These are phyloP conservation scores for Sporodiniella umbellata DNA, from an alignment of 371 early-diverging fungal species.

Conservation along the genomic window DNA sequence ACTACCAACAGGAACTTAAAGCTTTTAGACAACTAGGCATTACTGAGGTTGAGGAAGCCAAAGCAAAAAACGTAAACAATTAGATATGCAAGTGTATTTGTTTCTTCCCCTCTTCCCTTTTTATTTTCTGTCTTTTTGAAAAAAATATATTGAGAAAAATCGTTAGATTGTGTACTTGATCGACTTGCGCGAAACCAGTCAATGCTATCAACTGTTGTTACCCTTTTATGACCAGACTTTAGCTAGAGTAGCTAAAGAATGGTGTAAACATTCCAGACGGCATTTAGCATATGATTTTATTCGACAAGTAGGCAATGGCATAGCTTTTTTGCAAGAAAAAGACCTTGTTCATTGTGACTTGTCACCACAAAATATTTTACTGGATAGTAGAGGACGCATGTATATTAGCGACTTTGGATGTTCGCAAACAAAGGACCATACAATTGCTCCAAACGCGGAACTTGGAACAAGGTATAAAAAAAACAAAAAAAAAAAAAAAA, in stretches of 20 bases:
- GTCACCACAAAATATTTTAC: slow-evolving; percentile 70
- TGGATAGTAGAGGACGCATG: slow-evolving; percentile 47
- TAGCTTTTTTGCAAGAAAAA: slow-evolving; percentile 54
- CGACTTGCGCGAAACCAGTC: slow-evolving; percentile 10
- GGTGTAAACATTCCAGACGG: neutral
- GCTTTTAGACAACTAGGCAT: slow-evolving; percentile 25
- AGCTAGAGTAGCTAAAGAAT: neutral
- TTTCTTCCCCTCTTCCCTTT: too few species aligned
- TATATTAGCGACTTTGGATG: slow-evolving; percentile 86
- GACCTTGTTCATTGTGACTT: slow-evolving; percentile 75
- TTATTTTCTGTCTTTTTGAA: too few species aligned
- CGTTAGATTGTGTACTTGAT: slow-evolving; percentile 31
- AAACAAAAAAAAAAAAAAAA: neutral
- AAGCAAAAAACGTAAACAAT: slow-evolving; percentile 24
- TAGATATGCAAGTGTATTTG: too few species aligned
- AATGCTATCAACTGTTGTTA: slow-evolving; percentile 22
- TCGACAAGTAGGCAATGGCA: slow-evolving; percentile 54
- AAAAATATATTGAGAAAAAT: neutral
- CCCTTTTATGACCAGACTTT: slow-evolving; percentile 29
- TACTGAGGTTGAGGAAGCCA: slow-evolving; percentile 13
- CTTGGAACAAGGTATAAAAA: slow-evolving; percentile 38
- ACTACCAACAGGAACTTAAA: slow-evolving; percentile 36
- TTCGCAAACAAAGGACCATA: slow-evolving; percentile 33
- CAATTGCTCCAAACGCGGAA: slow-evolving; percentile 12
- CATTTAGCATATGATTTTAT: slow-evolving; percentile 20